Evolutionary conservation across 768 basidiomycete genomes (phyloP).

Genomic region (Mycena polygramma): DNA sequence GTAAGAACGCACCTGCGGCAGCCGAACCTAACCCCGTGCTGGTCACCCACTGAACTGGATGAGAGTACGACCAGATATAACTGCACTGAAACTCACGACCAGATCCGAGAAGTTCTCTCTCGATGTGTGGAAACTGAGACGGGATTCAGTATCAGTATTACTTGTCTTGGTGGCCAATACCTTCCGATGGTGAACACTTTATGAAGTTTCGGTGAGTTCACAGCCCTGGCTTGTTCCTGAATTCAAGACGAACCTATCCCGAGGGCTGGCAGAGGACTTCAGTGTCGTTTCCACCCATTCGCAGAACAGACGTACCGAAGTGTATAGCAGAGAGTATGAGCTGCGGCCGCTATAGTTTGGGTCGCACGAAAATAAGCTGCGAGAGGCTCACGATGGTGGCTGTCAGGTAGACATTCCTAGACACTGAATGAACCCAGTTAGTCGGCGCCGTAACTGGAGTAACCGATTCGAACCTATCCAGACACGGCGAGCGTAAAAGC

Average conservation of each 20-base stretch:
- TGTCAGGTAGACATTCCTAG: conserved; percentile 56
- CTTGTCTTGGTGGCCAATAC: conserved; percentile 42
- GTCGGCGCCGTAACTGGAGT: conserved; percentile 2
- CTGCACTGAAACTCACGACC: conserved; percentile 45
- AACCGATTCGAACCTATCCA: conserved; percentile 55
- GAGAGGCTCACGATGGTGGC: conserved; percentile 54
- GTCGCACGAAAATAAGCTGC: background rate
- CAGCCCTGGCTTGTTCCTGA: conserved; percentile 22
- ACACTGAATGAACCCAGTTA: conserved; percentile 51
- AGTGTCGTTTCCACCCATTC: background rate
- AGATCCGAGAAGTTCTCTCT: conserved; percentile 50
- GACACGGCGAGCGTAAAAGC: conserved; percentile 67
- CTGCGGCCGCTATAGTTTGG: conserved; percentile 38
- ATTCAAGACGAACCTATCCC: conserved; percentile 54
- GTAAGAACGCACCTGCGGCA: conserved; percentile 43
- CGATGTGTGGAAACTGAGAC: conserved; percentile 43
- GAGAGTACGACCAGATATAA: conserved; percentile 60
- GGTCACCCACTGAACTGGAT: conserved; percentile 59
- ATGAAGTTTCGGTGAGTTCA: background rate
- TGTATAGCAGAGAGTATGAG: conserved; percentile 56
- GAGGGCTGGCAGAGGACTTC: conserved; percentile 44
- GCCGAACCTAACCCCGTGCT: conserved; percentile 61
- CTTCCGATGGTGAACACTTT: conserved; percentile 62
- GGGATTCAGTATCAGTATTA: background rate
- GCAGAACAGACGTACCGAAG: conserved; percentile 51